Evolutionary conservation across 2,329 filamentous ascomycete species (phyloP), one percentile per base, ranked within the genome.

Genomic region (Lojkania enalia): DNA sequence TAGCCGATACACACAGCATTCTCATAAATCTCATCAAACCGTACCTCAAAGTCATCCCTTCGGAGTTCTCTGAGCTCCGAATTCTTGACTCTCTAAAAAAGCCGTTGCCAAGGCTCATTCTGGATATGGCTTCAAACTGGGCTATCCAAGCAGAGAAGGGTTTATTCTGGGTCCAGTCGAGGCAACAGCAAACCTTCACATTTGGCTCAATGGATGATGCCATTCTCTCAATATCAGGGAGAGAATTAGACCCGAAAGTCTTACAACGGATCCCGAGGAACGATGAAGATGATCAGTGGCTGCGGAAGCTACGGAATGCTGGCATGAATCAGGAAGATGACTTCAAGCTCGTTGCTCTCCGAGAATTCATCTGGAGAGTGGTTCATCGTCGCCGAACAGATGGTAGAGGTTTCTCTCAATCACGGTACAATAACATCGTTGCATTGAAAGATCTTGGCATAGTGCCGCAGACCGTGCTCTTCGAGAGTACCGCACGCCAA

Each of bases 281-380:
- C 55, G 90, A 95, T 6, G 92, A 97, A 66, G 94, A 99, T 63
- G 90, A 96, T 51, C 83, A 90, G 55, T 97, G 94, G 91, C 75
- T 99, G n/a, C 77, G 81, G 12, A 87, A 90, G 52, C 73, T 99
- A 36, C 83, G 88, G 39, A 95, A 89, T 52, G 82, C 95, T 31
- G 94, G 94, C 0, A 83, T 99, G 75, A 75, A 78, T 1, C 63
- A 77, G 1, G 91, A 96, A 33, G 92, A 99, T 56, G 94, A 99
- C 55, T 82, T 87, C 63, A 97, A 99, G 67, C 74, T 99, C 2
- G 74, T 97, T 25, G 87, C 85, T 4, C 76, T 99, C 9, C 80
- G 88, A 45, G 91, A 96, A 63, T 97, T 95, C 60, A 88, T 99
- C 30, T 96, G 89, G 88, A 84, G 88, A 29, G 79, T 94, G 5